Conservation (phyloP, 805 yeast genomes). For the Pichia membranifaciens region DNA sequence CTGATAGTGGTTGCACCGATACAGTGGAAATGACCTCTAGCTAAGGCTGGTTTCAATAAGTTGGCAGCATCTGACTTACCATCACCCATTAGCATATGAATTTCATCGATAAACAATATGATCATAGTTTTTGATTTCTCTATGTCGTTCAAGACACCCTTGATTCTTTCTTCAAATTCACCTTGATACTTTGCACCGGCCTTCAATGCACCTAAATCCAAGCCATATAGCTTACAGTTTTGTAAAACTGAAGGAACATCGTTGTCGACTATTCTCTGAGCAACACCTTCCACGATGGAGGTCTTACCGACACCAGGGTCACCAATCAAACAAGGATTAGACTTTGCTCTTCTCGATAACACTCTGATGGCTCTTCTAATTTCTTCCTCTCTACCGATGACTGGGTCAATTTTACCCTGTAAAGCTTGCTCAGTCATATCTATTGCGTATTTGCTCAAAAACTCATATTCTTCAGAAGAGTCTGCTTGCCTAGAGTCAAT, state of each 20-base stretch:
- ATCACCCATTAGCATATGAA: slow-evolving; percentile 99
- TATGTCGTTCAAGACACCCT: slow-evolving; percentile 92
- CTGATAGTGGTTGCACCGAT: slow-evolving; percentile 97
- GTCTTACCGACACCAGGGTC: slow-evolving; percentile 99
- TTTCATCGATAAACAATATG: slow-evolving; percentile 91
- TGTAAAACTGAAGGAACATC: slow-evolving; percentile 90
- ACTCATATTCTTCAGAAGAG: slow-evolving; percentile 78
- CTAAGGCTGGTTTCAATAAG: slow-evolving; percentile 92
- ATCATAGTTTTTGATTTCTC: slow-evolving; percentile 83
- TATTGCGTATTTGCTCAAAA: slow-evolving; percentile 80
- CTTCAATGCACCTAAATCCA: slow-evolving; percentile 92
- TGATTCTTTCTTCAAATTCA: slow-evolving; percentile 96
- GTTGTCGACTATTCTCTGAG: slow-evolving; percentile 91
- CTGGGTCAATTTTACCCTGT: slow-evolving; percentile 94
- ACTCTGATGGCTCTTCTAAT: slow-evolving; percentile 92
- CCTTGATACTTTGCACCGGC: slow-evolving; percentile 99
- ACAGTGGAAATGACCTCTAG: slow-evolving; percentile 93
- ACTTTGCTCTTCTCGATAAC: slow-evolving; percentile 93
- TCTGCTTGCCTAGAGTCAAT: slow-evolving; percentile 94
- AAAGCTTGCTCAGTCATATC: slow-evolving; percentile 92
- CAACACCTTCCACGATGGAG: slow-evolving; percentile 96
- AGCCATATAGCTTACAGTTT: slow-evolving; percentile 73
- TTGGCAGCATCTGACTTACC: slow-evolving; percentile 98
- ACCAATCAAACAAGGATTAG: slow-evolving; percentile 94
- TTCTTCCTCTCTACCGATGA: slow-evolving; percentile 98